phyloP scores from a whole-genome alignment of 768 basidiomycete genomes.

The Suillus lakei region DNA sequence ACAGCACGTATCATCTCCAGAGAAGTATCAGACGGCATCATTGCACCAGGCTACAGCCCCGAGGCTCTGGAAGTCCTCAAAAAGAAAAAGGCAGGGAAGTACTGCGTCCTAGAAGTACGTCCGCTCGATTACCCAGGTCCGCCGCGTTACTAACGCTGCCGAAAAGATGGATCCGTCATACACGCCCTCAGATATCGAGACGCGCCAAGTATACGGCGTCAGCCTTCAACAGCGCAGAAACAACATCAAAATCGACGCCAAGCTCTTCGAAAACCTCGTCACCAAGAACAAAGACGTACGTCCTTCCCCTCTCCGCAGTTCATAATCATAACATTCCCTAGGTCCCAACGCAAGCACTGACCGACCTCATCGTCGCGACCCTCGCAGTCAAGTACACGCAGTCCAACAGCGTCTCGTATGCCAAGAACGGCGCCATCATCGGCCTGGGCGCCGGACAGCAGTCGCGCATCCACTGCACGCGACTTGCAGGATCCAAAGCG shows the following conservation, averaged over 20 bases:
- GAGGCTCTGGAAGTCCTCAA: constrained; percentile 89
- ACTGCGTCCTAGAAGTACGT: constrained; percentile 91
- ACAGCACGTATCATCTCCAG: constrained; percentile 98
- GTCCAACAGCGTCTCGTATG: constrained; percentile 98
- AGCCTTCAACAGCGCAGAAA: constrained; percentile 90
- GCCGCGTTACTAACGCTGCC: constrained; percentile 14
- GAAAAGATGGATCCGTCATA: constrained; percentile 87
- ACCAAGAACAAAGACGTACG: constrained; percentile 84
- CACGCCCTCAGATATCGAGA: constrained; percentile 80
- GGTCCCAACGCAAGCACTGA: constrained; percentile 78
- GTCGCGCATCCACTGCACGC: constrained; percentile 98
- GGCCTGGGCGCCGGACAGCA: constrained; percentile 98
- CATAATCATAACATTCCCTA: constrained; percentile 32
- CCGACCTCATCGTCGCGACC: constrained; percentile 95
- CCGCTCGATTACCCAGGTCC: background rate
- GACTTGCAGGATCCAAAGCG: constrained; percentile 96
- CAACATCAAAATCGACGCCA: constrained; percentile 81
- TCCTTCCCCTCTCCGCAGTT: constrained; percentile 4
- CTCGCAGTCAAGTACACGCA: constrained; percentile 98
- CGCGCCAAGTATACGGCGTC: constrained; percentile 94
- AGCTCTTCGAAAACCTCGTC: constrained; percentile 87
- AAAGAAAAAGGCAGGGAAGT: constrained; percentile 99
- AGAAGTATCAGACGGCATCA: constrained; percentile 98
- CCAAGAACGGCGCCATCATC: constrained; percentile 88
- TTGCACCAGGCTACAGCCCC: constrained; percentile 89